Evolutionary conservation across 1,139 yeast species (phyloP), one percentile per base, ranked within the genome.

Genomic region (Hyphopichia buzzinii): DNA sequence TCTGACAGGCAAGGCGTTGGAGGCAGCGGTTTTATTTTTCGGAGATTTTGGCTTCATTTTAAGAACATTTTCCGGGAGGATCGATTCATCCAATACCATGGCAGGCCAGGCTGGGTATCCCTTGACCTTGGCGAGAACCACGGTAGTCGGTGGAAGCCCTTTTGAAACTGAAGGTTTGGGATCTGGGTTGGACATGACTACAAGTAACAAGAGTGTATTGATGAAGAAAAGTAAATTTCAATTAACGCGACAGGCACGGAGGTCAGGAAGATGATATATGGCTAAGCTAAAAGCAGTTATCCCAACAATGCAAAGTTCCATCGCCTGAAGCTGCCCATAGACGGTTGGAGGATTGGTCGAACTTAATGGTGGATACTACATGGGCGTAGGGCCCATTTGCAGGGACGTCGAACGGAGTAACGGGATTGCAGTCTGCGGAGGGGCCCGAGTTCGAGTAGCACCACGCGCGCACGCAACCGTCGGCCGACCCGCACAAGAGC

Each of bases 81-180:
- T 52, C 17, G 69, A 64, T 37, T 65, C 72, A 2, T 82, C 83
- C n/a, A 84, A 68, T 2, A 84, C 77, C 77, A 83, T 79, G 3
- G 88, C 87, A 1, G 92, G 92, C 92, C 92, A 84, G 31, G 86
- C 81, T 6, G 90, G 84, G 52, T 79, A 84, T 5, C 90, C 89
- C 50, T 83, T 84, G 23, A 84, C 81, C 54, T 84, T 84, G 5
- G 89, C 88, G 27, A 84, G 65, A 0, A 84, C 89, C 3, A 81
- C 59, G 19, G 69, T 42, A n/a, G 42, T 54, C 8, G 65, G 63
- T 8, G 38, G 40, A 26, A 37, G 51, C 16, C 37, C 36, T n/a
- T n/a, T n/a, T n/a, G n/a, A n/a, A 26, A 12, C 28, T 10, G 13
- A 8, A 14, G 28, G 8, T 10, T 25, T 16, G 28, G 12, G 28